Conservation (phyloP, 2,329 filamentous ascomycete species). For the Alternaria incomplexa region DNA sequence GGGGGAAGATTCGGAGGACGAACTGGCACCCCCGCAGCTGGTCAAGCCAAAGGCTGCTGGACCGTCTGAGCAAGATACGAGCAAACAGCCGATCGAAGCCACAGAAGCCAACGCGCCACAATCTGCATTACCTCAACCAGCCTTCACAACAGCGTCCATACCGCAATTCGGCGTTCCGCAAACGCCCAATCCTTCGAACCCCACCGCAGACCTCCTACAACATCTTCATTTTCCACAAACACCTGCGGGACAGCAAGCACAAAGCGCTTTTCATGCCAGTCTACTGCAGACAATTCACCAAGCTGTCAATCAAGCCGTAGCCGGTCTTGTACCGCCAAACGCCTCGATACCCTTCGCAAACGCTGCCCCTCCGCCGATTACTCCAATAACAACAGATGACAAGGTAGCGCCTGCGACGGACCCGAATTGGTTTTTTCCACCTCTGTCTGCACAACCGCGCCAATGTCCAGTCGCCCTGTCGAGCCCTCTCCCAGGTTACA, state of each 20-base stretch:
- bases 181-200: constrained; percentile 19
- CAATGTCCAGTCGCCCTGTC: constrained; percentile 7
- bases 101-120: background rate
- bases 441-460: constrained; percentile 16
- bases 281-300: constrained; percentile 31
- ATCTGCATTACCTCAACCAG: background rate
- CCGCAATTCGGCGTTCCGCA: constrained; percentile 6
- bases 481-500: constrained; percentile 10
- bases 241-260: constrained; percentile 36
- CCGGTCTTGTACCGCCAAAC: constrained; percentile 18
- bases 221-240: constrained; percentile 38
- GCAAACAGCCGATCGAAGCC: background rate
- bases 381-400: constrained; percentile 7
- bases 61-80: background rate
- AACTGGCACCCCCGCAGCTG: constrained; percentile 36
- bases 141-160: background rate
- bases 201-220: constrained; percentile 27
- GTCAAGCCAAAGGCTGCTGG: constrained; percentile 8
- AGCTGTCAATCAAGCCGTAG: constrained; percentile 33
- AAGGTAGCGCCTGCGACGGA: constrained; percentile 31
- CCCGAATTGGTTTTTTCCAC: constrained; percentile 37
- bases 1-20: constrained; percentile 31
- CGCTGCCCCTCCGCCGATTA: constrained; percentile 6
- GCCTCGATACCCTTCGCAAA: constrained; percentile 3
- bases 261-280: constrained; percentile 31